Conservation (phyloP, 73 alveolate genomes). For the Paramecium sexaurelia region DNA sequence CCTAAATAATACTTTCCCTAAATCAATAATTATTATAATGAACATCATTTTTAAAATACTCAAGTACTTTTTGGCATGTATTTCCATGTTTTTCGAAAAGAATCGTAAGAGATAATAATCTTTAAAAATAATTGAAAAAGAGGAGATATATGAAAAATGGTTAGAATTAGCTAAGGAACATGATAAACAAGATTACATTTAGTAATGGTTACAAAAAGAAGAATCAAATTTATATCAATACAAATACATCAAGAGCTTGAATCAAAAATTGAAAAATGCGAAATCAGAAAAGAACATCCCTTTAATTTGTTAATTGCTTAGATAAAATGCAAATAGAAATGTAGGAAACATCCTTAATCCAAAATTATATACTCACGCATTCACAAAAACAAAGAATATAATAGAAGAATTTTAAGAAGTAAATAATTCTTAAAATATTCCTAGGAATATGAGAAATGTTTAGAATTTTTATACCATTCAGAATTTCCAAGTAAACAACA, state of each 20-base stretch:
- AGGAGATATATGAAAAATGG: slow-evolving; percentile 65
- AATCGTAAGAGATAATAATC: neutral
- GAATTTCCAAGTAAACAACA: slow-evolving; percentile 59
- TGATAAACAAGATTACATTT: slow-evolving; percentile 63
- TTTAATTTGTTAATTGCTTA: slow-evolving; percentile 56
- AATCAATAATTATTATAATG: neutral
- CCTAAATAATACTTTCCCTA: neutral
- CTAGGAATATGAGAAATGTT: slow-evolving; percentile 67
- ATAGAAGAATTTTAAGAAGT: slow-evolving; percentile 75
- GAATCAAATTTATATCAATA: slow-evolving; percentile 67
- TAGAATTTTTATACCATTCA: slow-evolving; percentile 23
- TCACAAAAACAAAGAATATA: slow-evolving; percentile 74
- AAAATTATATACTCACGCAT: slow-evolving; percentile 71
- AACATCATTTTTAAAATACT: neutral
- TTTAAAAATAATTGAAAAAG: slow-evolving; percentile 2
- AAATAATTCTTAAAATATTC: slow-evolving; percentile 70
- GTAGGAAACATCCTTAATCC: slow-evolving; percentile 73
- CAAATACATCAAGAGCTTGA: slow-evolving; percentile 43
- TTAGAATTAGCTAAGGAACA: slow-evolving; percentile 50
- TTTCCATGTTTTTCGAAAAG: neutral
- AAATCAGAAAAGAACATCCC: slow-evolving; percentile 54
- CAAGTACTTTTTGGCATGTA: neutral
- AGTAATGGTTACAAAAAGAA: slow-evolving; percentile 70
- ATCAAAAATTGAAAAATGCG: slow-evolving; percentile 52
- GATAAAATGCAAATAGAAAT: slow-evolving; percentile 72